A percentile compares a stretch with the other conserved stretches of the same genome.
phyloP scores from a whole-genome alignment of 116 monocot genomes.

The Dioscorea cayenensis region DNA sequence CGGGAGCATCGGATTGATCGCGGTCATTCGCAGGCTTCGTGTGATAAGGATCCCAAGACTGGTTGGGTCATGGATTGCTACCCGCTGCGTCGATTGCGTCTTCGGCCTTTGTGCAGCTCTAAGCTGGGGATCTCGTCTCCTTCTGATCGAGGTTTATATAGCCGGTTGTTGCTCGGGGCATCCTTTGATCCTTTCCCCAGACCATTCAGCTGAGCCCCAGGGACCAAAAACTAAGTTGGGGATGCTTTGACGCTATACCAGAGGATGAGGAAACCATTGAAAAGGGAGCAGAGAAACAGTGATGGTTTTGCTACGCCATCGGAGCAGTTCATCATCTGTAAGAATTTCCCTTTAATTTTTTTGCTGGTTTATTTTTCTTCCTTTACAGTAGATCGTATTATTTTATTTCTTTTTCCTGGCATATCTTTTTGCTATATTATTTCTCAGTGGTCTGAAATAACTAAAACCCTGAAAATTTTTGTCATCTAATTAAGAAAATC shows the following conservation, averaged over 20 bases:
- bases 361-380: too few species aligned
- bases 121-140: constrained; percentile 32
- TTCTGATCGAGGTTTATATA: constrained; percentile 64
- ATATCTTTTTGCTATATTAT: too few species aligned
- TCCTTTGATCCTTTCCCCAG: constrained; percentile 66
- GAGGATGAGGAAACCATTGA: constrained; percentile 46
- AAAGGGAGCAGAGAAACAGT: constrained; percentile 1
- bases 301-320: constrained; percentile 10
- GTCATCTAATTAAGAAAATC: too few species aligned
- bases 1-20: constrained; percentile 14
- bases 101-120: constrained; percentile 31
- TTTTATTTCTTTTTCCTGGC: too few species aligned
- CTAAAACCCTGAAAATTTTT: too few species aligned
- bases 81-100: constrained; percentile 35
- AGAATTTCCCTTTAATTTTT: background rate
- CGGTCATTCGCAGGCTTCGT: constrained; percentile 1
- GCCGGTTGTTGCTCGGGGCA: constrained; percentile 63
- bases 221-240: constrained; percentile 32
- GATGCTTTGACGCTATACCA: constrained; percentile 50
- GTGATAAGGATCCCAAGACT: constrained; percentile 37
- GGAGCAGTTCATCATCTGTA: background rate
- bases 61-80: constrained; percentile 69
- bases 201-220: constrained; percentile 54
- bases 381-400: too few species aligned
- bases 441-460: too few species aligned